Evolutionary conservation across 331 rosid genomes (phyloP), one percentile per base, ranked within the genome.

Genomic region (Arachis monticola): DNA sequence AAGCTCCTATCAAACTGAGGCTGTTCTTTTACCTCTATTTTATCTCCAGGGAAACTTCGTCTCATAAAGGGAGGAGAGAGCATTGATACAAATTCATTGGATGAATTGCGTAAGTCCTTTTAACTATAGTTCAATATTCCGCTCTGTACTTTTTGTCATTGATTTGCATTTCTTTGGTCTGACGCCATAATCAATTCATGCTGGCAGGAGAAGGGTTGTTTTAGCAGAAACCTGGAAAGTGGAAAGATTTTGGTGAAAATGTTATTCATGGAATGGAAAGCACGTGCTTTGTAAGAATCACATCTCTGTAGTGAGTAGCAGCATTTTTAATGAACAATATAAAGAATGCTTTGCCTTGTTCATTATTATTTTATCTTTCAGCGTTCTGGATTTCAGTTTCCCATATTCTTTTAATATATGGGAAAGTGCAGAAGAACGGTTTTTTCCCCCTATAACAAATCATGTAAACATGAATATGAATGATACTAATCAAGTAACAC

Each of bases 181-280:
- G 60, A 57, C 64, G 58, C 22, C 67, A 1, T 66, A 61, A 73
- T 67, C 52, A 35, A 59, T 69, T 41, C 9, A 12, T 73, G 53
- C 61, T 74, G 57, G 82, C 95, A 94, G 98, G 92, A 67, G 96
- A 91, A 79, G 92, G 88, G 47, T 78, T 91, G 85, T 79, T 88
- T 79, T 78, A 86, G 85, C 44, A 1, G 73, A 68, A 77, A 74
- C 47, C 63, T 47, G 47, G 60, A 45, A 48, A 11, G 59, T 5
- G 45, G 61, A 64, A 72, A 77, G n/a, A n/a, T n/a, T n/a, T n/a
- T n/a, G 59, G 5, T 50, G 61, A 64, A 72, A 77, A 47, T 50
- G 40, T 80, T 71, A 38, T 50, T 27, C 58, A 30, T 73, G 47
- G 64, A 64, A 76, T 69, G 35, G 74, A n/a, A 65, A 75, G 80